Evolutionary conservation across 306 rosid species (phyloP).

Genomic region (Ammopiptanthus mongolicus): DNA sequence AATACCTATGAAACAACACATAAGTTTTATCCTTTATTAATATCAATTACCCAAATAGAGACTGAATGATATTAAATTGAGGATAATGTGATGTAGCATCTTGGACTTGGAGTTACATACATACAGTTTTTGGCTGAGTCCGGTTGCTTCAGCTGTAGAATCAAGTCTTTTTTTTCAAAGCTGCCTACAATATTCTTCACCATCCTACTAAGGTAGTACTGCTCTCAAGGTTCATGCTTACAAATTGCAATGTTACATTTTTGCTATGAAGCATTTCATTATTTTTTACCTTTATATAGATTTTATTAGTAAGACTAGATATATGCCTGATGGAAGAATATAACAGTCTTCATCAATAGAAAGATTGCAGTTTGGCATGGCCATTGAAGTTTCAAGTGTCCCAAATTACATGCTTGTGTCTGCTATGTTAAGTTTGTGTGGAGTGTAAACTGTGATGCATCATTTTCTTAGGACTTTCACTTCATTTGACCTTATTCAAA

Average conservation of each 20-base stretch:
- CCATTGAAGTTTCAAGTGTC: slow-evolving; percentile 1
- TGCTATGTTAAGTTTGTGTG: not conserved
- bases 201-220: not conserved
- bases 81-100: slow-evolving; percentile 1
- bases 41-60: not conserved
- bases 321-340: slow-evolving; percentile 8
- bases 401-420: not conserved
- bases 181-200: slow-evolving; percentile 10
- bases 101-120: not conserved
- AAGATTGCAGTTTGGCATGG: not conserved
- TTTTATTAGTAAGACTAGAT: not conserved
- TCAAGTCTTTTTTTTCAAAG: not conserved
- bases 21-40: too few species aligned
- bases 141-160: not conserved
- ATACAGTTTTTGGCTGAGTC: not conserved
- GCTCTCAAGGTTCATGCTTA: slow-evolving; percentile 1
- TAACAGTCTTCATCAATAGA: not conserved
- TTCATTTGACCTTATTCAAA: not conserved
- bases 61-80: not conserved
- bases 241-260: not conserved
- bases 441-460: not conserved
- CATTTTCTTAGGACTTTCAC: not conserved
- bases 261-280: not conserved
- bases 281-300: not conserved
- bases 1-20: too few species aligned